Evolutionary conservation across 768 basidiomycete genomes (phyloP).

Genomic region (Suillus hirtellus): DNA sequence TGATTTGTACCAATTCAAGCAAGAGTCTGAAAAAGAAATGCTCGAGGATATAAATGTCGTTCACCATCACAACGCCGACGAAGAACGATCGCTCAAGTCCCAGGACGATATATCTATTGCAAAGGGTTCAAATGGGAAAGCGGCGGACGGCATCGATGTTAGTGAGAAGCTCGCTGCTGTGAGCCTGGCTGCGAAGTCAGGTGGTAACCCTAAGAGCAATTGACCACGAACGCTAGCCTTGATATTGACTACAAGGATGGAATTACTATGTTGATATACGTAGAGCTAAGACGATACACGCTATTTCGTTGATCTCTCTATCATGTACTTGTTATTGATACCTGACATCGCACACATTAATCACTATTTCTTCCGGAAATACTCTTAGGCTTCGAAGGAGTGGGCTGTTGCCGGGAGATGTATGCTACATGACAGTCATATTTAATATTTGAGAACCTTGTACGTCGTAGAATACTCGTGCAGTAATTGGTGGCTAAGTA

Average conservation of each 20-base stretch:
- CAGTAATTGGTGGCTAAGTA: background rate
- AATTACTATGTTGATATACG: background rate
- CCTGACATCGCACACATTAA: conserved; percentile 6
- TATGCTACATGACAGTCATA: background rate
- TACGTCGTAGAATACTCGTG: background rate
- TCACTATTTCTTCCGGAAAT: background rate
- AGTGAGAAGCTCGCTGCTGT: conserved; percentile 29
- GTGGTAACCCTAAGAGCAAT: conserved; percentile 15
- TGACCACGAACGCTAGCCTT: conserved; percentile 13
- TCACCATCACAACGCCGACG: conserved; percentile 45
- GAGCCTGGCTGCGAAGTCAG: conserved; percentile 33
- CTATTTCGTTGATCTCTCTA: background rate
- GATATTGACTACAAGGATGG: background rate
- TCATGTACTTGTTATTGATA: conserved; percentile 8
- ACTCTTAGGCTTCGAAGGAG: background rate
- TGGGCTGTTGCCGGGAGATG: background rate
- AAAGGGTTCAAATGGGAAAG: conserved; percentile 11
- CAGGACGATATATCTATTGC: conserved; percentile 7
- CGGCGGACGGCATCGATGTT: conserved; percentile 24
- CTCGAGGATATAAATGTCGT: conserved; percentile 45
- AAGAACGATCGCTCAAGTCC: conserved; percentile 8
- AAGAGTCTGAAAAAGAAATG: conserved; percentile 67
- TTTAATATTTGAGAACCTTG: background rate
- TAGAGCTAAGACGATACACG: background rate
- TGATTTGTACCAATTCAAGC: conserved; percentile 69